Base-by-base conservation (phyloP, 2,329 filamentous ascomycete species). In the Hymenoscyphus fraxineus region DNA sequence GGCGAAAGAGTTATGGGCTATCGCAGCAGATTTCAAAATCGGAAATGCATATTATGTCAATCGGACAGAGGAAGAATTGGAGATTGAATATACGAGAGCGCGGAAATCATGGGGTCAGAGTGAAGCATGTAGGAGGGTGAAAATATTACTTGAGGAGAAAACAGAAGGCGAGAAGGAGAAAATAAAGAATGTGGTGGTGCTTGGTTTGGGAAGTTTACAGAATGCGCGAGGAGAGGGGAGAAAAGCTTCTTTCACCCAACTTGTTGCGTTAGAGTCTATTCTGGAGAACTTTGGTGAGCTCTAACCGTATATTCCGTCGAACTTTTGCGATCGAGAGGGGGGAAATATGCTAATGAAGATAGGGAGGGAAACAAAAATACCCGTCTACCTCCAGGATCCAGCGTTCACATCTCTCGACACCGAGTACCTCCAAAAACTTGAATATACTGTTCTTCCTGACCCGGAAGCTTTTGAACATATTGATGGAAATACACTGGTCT, bases 161-260 rank as follows among this genome's bases (percentile, higher is more conserved):
- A 65, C 61, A 10, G 54, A 64, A 16, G 57, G 58, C 13, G 62
- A 60, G 12, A 68, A 57, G n/a, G 39, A 59, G 32, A 66, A 66
- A 41, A 64, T 74, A 16, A 60, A 66, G 7, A 73, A 70, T 63
- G 65, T 74, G 5, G 71, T 76, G 15, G 65, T 70, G 13, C 66
- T 76, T 35, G 75, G 75, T 0, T 22, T 76, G 62, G 75, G 74
- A 5, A 74, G 72, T 68, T 55, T 76, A 38, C 73, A 75, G 62
- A 70, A 64, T 62, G 68, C 67, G 5, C 67, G 71, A 55, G 69
- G 70, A 32, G 72, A 76, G 38, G 72, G 70, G 2, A 68, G 73
- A 41, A 71, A 69, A 41, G 65, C 65, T 15, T 73, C 68, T 59
- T 68, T 69, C 57, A 73, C 70, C 1, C 75, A 76, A 61, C 65